Percentiles rank a stretch among this genome's conserved stretches.
Evolutionary conservation across 2,329 filamentous ascomycete genomes (phyloP).

Genomic region (Tothia fuscella): DNA sequence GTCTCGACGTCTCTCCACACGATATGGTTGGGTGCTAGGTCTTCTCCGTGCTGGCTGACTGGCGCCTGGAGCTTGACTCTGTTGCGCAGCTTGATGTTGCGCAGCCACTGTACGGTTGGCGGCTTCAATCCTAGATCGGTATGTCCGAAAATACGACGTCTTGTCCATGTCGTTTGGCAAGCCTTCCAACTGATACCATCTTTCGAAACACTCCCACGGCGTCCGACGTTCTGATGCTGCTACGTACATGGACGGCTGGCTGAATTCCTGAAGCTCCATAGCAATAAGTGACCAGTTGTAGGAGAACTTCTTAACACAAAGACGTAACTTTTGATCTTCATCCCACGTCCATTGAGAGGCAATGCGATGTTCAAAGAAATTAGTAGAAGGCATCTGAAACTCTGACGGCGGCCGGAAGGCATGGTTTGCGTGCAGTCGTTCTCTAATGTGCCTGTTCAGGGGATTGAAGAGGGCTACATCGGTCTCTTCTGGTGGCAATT

Average conservation of each 20-base stretch:
- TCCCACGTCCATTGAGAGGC: conserved; percentile 84
- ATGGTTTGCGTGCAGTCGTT: conserved; percentile 80
- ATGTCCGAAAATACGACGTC: conserved; percentile 83
- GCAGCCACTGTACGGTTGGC: conserved; percentile 48
- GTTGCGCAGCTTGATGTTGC: conserved; percentile 35
- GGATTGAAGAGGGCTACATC: conserved; percentile 81
- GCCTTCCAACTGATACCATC: conserved; percentile 87
- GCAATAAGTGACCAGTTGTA: conserved; percentile 98
- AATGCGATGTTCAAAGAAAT: conserved; percentile 77
- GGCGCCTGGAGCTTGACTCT: conserved; percentile 14
- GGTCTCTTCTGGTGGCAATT: conserved; percentile 55
- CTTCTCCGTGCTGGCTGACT: conserved; percentile 50
- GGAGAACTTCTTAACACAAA: conserved; percentile 77
- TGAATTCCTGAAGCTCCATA: conserved; percentile 48
- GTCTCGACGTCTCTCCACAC: conserved; percentile 77
- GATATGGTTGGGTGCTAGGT: conserved; percentile 67
- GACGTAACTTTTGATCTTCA: conserved; percentile 82
- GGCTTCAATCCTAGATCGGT: conserved; percentile 50
- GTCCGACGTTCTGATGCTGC: conserved; percentile 82
- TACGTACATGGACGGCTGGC: conserved; percentile 61
- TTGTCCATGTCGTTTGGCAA: conserved; percentile 88
- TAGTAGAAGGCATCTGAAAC: conserved; percentile 76
- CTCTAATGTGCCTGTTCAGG: conserved; percentile 79
- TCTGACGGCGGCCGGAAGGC: conserved; percentile 90
- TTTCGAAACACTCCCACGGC: conserved; percentile 97